Evolutionary conservation across 2,329 filamentous ascomycete genomes (phyloP).

Genomic region (Alternaria incomplexa): DNA sequence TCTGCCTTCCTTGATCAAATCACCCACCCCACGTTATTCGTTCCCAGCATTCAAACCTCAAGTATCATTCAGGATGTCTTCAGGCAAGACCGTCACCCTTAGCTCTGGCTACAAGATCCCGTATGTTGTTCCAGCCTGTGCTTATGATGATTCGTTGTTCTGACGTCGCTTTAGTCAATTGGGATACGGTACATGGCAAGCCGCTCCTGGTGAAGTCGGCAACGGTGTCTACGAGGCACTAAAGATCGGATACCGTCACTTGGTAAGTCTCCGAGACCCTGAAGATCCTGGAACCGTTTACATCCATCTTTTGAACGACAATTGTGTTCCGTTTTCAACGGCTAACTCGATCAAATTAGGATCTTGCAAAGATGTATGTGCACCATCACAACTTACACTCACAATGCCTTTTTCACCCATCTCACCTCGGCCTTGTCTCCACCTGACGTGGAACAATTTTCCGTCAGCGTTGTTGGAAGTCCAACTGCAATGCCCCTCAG

Average conservation of each 20-base stretch:
- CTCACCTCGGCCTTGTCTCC: background rate
- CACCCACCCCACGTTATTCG: background rate
- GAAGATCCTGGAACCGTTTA: background rate
- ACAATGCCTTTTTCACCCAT: background rate
- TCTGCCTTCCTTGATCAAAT: conserved; percentile 6
- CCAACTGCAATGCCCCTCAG: conserved; percentile 22
- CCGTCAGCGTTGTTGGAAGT: conserved; percentile 5
- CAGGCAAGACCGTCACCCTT: conserved; percentile 46
- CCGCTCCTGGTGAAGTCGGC: conserved; percentile 45
- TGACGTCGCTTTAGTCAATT: conserved; percentile 49
- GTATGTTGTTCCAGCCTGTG: conserved; percentile 48
- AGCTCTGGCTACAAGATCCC: conserved; percentile 55
- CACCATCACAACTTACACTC: background rate
- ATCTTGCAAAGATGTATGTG: conserved; percentile 42
- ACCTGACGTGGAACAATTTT: background rate
- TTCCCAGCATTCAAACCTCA: background rate
- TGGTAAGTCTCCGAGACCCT: conserved; percentile 25
- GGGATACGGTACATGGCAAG: conserved; percentile 48
- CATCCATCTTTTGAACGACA: background rate
- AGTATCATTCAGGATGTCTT: conserved; percentile 32
- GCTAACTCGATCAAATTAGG: conserved; percentile 41
- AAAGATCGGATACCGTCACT: conserved; percentile 43
- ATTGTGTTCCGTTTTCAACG: background rate
- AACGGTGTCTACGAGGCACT: conserved; percentile 50
- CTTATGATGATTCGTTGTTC: background rate